These are phyloP conservation scores for Helminthosporium solani DNA, from an alignment of 2,329 filamentous ascomycete species.

Conservation along the genomic window DNA sequence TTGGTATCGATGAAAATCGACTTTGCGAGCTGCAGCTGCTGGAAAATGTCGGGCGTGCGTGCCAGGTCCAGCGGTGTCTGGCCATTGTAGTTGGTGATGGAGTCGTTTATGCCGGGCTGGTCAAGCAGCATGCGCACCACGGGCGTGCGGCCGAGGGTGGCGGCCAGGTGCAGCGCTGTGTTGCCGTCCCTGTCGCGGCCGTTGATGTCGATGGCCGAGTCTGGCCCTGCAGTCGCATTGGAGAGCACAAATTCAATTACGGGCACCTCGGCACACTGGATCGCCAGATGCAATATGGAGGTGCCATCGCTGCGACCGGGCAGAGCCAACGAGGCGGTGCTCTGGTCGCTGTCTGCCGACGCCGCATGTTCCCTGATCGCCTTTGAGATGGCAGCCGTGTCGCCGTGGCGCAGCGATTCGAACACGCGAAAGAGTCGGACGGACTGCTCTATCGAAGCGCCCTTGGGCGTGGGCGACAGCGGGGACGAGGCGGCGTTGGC, in stretches of 20 bases:
- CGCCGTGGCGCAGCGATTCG: constrained; percentile 85
- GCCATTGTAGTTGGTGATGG: constrained; percentile 78
- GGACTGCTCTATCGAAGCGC: constrained; percentile 75
- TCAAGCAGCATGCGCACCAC: constrained; percentile 84
- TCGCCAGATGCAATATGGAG: constrained; percentile 86
- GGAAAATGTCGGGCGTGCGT: constrained; percentile 91
- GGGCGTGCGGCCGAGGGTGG: constrained; percentile 74
- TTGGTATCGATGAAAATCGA: constrained; percentile 88
- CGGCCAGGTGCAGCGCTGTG: constrained; percentile 85
- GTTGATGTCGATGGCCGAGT: constrained; percentile 79
- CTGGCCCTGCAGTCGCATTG: constrained; percentile 48
- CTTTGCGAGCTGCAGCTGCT: constrained; percentile 85
- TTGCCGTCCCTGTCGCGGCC: constrained; percentile 91
- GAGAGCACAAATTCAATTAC: constrained; percentile 95
- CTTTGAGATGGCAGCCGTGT: constrained; percentile 85
- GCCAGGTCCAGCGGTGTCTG: constrained; percentile 86
- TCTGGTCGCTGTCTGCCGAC: constrained; percentile 50
- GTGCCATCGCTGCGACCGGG: constrained; percentile 68
- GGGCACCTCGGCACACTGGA: constrained; percentile 89
- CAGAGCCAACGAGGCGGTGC: constrained; percentile 51
- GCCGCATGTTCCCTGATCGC: constrained; percentile 67
- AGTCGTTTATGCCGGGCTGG: constrained; percentile 82
- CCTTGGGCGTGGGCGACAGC: constrained; percentile 35
- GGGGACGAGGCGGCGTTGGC: constrained; percentile 21
- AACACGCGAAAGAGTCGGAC: constrained; percentile 93